Conservation (phyloP, 2,329 filamentous ascomycete genomes). For the Stagonosporopsis vannaccii region DNA sequence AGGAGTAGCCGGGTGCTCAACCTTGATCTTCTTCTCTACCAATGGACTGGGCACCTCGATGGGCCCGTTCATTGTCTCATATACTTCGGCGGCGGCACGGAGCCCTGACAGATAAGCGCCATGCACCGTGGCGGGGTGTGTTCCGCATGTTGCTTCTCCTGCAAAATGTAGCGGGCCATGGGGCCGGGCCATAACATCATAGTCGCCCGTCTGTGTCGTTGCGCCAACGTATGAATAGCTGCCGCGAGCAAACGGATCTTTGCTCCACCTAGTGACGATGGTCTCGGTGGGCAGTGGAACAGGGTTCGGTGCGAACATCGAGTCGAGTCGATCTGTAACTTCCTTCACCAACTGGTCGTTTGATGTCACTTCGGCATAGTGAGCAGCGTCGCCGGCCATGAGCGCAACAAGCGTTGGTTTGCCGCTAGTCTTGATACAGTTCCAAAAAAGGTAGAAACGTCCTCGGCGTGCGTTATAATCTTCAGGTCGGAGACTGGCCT, state of each 20-base stretch:
- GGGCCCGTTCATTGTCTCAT: conserved; percentile 80
- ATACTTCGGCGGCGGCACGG: conserved; percentile 84
- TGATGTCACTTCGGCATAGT: conserved; percentile 79
- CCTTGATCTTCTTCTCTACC: conserved; percentile 63
- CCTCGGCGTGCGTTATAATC: conserved; percentile 82
- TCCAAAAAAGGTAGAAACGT: conserved; percentile 99
- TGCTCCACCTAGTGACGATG: conserved; percentile 90
- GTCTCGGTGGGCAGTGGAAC: conserved; percentile 84
- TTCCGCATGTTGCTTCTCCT: conserved; percentile 94
- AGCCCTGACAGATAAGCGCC: conserved; percentile 94
- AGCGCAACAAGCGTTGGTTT: conserved; percentile 85
- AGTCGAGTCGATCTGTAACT: conserved; percentile 78
- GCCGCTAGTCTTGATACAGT: conserved; percentile 88
- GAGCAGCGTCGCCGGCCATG: conserved; percentile 94
- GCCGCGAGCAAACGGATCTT: conserved; percentile 87
- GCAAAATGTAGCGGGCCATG: conserved; percentile 93
- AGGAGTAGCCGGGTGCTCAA: conserved; percentile 25
- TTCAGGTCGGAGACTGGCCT: conserved; percentile 75
- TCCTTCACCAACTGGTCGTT: conserved; percentile 81
- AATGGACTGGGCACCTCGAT: conserved; percentile 78
- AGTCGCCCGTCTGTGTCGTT: conserved; percentile 82
- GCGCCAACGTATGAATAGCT: conserved; percentile 95
- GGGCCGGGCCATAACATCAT: conserved; percentile 85
- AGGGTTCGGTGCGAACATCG: conserved; percentile 68
- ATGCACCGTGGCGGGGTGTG: conserved; percentile 95